Evolutionary conservation across 2,329 filamentous ascomycete genomes (phyloP).

Genomic region (Fusarium liriodendri): DNA sequence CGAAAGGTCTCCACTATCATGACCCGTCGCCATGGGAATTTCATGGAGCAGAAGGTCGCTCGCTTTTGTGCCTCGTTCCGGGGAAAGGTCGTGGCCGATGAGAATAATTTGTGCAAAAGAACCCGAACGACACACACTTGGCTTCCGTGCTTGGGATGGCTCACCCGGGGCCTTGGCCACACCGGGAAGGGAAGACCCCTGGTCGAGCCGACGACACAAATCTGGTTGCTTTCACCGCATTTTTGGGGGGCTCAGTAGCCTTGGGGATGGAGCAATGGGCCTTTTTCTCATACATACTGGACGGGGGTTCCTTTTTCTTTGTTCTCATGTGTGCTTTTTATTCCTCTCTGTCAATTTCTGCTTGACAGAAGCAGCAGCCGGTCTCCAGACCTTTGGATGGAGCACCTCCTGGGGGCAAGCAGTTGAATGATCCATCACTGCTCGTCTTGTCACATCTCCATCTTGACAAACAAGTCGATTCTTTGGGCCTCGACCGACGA

Average conservation of each 20-base stretch:
- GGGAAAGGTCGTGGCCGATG: background rate
- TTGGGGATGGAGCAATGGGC: slow-evolving; percentile 20
- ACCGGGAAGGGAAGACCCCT: slow-evolving; percentile 42
- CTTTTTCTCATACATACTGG: slow-evolving; percentile 16
- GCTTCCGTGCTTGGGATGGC: background rate
- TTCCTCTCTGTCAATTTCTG: slow-evolving; percentile 3
- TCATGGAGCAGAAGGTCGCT: background rate
- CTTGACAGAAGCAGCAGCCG: background rate
- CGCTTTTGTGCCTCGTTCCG: background rate
- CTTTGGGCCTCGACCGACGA: slow-evolving; percentile 17
- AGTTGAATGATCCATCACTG: slow-evolving; percentile 6
- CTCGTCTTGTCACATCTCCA: slow-evolving; percentile 6
- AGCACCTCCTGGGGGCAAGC: background rate
- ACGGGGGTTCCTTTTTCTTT: background rate
- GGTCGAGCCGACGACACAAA: slow-evolving; percentile 29
- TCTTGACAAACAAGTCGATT: background rate
- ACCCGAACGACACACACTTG: background rate
- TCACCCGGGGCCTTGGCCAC: slow-evolving; percentile 15
- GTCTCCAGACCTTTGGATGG: background rate
- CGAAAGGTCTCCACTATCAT: slow-evolving; percentile 30
- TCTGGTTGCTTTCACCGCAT: slow-evolving; percentile 45
- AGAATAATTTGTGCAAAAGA: slow-evolving; percentile 7
- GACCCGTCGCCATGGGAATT: slow-evolving; percentile 36
- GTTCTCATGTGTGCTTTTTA: slow-evolving; percentile 18
- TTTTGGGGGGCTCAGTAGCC: slow-evolving; percentile 38